Base-by-base conservation (phyloP, 169 alveolate species). In the Cryptosporidium viatorum region DNA sequence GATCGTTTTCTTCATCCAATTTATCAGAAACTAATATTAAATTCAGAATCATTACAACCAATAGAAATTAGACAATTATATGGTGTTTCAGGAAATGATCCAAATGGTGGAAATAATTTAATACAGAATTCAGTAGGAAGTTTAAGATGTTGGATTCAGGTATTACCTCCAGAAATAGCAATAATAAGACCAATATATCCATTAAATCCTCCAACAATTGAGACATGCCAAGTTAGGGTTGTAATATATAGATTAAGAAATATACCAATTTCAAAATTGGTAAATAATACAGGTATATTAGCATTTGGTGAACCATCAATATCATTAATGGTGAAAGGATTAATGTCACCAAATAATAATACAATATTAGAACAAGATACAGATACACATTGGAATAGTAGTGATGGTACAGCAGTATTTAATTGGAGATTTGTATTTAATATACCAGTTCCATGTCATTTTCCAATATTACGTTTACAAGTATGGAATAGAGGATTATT, bases 311-410 rank as follows among this genome's bases (percentile, higher is more conserved):
- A 65, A 8, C 89, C 89, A 21, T 37, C 80, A 62, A 80, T 80
- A 62, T 80, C 89, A 45, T 48, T 80, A 48, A 65, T 80, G 75
- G 89, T 80, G 16, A 80, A 80, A 48, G 89, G 89, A n/a, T 59
- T 80, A 65, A 80, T 80, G 89, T 80, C 89, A 26, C 89, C 89
- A 5, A 80, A 60, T 80, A 80, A 41, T 65, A 80, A 45, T 45
- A 62, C 89, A 23, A 67, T 62, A 12, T 45, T 80, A 23, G 89
- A 80, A 18, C 75, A 62, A 29, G 89, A 80, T 65, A 96, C 98
- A 29, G 98, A 96, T 86, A 94, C 95, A 8, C 98, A 96, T 87
- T 95, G 95, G 94, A 95, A 96, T 91, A 94, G 97, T 85, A 93
- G 93, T 73, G 98, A 96, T 67, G 97, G 97, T 3, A 94, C 96